phyloP scores from a whole-genome alignment of 441 rosid species.

The Eutrema salsugineum region DNA sequence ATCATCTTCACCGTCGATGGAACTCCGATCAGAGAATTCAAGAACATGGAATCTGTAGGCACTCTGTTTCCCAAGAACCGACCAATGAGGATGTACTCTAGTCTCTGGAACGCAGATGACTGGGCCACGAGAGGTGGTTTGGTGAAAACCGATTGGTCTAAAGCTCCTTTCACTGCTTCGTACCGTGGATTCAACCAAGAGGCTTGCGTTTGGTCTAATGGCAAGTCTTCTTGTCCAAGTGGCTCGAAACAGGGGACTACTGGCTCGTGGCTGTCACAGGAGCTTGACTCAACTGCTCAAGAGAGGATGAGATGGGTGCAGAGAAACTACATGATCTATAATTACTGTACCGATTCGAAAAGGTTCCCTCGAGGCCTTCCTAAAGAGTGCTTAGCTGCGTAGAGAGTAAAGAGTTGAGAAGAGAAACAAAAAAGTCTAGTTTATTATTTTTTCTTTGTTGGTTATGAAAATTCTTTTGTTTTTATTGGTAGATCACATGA shows the following conservation, averaged over 20 bases:
- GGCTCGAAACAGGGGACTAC: slow-evolving; percentile 3
- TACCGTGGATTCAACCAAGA: slow-evolving; percentile 38
- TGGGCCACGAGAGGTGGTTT: slow-evolving; percentile 47
- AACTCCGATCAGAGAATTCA: slow-evolving; percentile 41
- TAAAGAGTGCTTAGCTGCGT: slow-evolving; percentile 38
- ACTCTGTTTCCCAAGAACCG: slow-evolving; percentile 37
- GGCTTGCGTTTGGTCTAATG: slow-evolving; percentile 32
- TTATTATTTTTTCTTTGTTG: not conserved
- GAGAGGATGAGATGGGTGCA: slow-evolving; percentile 40
- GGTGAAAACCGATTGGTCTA: slow-evolving; percentile 41
- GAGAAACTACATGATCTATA: slow-evolving; percentile 42
- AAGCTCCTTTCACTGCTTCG: slow-evolving; percentile 42
- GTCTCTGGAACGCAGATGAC: slow-evolving; percentile 43
- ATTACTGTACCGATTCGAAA: slow-evolving; percentile 37
- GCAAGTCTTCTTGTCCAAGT: slow-evolving; percentile 27
- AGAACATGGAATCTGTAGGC: slow-evolving; percentile 36
- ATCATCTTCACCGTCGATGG: slow-evolving; percentile 45
- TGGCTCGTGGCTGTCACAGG: slow-evolving; percentile 34
- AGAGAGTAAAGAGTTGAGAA: not conserved
- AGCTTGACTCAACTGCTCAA: slow-evolving; percentile 36
- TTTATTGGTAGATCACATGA: slow-evolving; percentile 22
- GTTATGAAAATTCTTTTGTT: slow-evolving; percentile 3
- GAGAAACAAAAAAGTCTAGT: not conserved
- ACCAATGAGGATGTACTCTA: slow-evolving; percentile 42
- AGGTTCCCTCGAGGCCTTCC: slow-evolving; percentile 44